These are phyloP conservation scores for Lichtheimia ramosa DNA, from an alignment of 371 early-diverging fungal species.

Conservation along the genomic window DNA sequence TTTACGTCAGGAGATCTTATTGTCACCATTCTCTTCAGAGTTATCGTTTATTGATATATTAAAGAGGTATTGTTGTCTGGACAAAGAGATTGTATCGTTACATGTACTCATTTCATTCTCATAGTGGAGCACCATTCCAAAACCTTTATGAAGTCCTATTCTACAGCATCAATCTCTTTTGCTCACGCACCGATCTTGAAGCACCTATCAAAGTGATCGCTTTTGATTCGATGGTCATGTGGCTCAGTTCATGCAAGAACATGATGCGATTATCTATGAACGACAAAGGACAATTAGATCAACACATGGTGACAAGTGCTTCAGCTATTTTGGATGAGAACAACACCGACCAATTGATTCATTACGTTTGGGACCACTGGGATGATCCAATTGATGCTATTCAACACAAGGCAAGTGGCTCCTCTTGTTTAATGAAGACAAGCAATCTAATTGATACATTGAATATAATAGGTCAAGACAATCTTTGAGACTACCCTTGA, in stretches of 20 bases:
- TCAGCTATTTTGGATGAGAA: constrained; percentile 29
- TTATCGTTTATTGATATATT: constrained; percentile 12
- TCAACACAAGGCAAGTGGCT: constrained; percentile 60
- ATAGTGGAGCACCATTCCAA: neutral
- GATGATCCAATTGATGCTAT: constrained; percentile 82
- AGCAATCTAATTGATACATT: neutral
- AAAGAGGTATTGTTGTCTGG: constrained; percentile 28
- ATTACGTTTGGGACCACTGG: constrained; percentile 78
- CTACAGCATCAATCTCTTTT: constrained; percentile 46
- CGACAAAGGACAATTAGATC: neutral
- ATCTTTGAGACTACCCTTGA: constrained; percentile 68
- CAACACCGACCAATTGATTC: constrained; percentile 56
- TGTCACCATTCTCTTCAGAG: constrained; percentile 26
- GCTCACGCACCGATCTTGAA: constrained; percentile 54
- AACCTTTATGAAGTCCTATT: constrained; percentile 50
- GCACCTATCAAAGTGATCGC: constrained; percentile 67
- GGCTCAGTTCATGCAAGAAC: constrained; percentile 61
- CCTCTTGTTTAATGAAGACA: too few species aligned
- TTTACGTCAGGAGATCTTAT: constrained; percentile 45
- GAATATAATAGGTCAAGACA: constrained; percentile 34
- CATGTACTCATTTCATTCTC: neutral
- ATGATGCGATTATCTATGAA: constrained; percentile 13
- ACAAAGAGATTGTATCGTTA: neutral
- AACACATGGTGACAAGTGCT: constrained; percentile 11
- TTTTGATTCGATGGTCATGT: constrained; percentile 74